Evolutionary conservation across 352 stramenopile genomes (phyloP).

Genomic region (Phytophthora capsici): DNA sequence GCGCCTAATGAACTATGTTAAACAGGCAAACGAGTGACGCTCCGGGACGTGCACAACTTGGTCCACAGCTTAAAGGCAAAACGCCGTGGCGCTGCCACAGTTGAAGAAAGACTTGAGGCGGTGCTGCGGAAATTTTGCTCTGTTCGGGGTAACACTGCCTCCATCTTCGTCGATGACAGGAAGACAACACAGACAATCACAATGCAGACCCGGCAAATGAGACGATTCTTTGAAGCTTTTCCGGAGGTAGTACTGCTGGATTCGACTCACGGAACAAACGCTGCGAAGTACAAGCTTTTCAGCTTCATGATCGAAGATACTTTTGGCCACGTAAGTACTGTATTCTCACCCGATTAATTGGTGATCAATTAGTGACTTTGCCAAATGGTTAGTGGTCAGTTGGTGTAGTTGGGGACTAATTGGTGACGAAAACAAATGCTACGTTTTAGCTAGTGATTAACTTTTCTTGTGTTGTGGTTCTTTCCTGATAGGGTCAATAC

Average conservation of each 20-base stretch:
- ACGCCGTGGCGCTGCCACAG: not conserved
- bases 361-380: not conserved
- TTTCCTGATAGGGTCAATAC: conserved; percentile 1
- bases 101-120: conserved; percentile 1
- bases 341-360: not conserved
- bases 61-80: not conserved
- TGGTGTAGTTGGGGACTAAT: not conserved
- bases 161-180: not conserved
- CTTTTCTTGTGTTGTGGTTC: not conserved
- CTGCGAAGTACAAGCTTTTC: conserved; percentile 14
- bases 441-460: not conserved
- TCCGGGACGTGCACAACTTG: conserved; percentile 7
- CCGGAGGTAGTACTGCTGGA: conserved; percentile 1
- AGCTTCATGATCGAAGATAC: conserved; percentile 15
- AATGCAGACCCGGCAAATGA: conserved; percentile 1
- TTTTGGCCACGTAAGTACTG: conserved; percentile 10
- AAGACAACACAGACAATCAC: not conserved
- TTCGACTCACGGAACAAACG: conserved; percentile 4
- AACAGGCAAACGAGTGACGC: not conserved
- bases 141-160: not conserved
- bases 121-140: conserved; percentile 1
- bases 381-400: not conserved
- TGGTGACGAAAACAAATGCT: no score
- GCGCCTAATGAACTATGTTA: not conserved
- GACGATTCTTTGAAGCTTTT: not conserved